These are phyloP conservation scores for Medicago arabica DNA, from an alignment of 306 rosid species.

Conservation along the genomic window DNA sequence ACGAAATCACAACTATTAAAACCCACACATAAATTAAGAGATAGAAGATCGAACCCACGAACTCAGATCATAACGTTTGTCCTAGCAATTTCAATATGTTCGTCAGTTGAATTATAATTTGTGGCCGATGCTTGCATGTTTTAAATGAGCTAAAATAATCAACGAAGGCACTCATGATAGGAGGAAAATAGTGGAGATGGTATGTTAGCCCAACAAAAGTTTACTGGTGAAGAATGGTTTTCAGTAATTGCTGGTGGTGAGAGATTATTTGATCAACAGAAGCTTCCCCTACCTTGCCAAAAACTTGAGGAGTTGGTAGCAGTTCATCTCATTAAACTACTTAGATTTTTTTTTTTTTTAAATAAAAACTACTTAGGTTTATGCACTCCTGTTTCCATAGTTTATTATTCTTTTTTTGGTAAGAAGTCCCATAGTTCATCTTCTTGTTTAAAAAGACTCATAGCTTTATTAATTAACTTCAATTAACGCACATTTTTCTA, in stretches of 20 bases:
- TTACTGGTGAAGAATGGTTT: conserved; percentile 45
- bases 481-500: not conserved
- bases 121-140: no score
- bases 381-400: no score
- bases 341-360: no score
- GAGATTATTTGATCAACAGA: conserved; percentile 9
- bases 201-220: conserved; percentile 46
- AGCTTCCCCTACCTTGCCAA: conserved; percentile 31
- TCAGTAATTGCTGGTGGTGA: conserved; percentile 34
- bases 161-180: not conserved
- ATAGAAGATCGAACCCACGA: no score
- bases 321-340: conserved; percentile 44
- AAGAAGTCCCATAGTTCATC: no score
- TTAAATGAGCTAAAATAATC: not conserved
- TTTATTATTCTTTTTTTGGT: no score
- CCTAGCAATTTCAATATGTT: no score
- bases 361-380: conserved; percentile 1
- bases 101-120: no score
- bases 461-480: not conserved
- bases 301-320: conserved; percentile 42
- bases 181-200: conserved; percentile 33
- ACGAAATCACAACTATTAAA: no score
- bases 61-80: no score
- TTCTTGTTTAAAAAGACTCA: no score
- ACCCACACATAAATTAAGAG: no score